Evolutionary conservation across 2,329 filamentous ascomycete species (phyloP).

Genomic region (Dryadomyces sulphureus): DNA sequence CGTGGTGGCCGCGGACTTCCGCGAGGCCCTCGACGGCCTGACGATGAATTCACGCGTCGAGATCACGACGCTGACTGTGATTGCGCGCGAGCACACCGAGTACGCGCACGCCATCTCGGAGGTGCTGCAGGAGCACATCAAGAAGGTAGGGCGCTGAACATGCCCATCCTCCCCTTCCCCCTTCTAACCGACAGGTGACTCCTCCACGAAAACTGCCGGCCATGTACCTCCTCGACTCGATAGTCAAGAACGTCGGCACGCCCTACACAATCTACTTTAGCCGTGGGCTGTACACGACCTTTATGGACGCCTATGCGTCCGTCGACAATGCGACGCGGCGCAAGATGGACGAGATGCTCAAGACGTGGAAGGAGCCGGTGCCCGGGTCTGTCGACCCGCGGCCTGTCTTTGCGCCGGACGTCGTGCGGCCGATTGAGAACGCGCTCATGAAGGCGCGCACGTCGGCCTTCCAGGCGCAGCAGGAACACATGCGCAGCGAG

Average conservation of each 20-base stretch:
- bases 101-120: slow-evolving; percentile 87
- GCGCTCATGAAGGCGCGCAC: slow-evolving; percentile 71
- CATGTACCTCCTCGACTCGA: slow-evolving; percentile 94
- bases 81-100: slow-evolving; percentile 93
- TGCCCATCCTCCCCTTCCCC: slow-evolving; percentile 12
- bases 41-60: slow-evolving; percentile 84
- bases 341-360: slow-evolving; percentile 94
- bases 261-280: slow-evolving; percentile 94
- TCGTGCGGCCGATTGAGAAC: slow-evolving; percentile 84
- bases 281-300: slow-evolving; percentile 80
- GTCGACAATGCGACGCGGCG: slow-evolving; percentile 71
- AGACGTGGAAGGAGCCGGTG: slow-evolving; percentile 95
- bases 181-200: slow-evolving; percentile 47
- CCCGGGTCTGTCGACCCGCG: slow-evolving; percentile 85
- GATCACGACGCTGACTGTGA: slow-evolving; percentile 93
- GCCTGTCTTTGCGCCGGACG: slow-evolving; percentile 78
- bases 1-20: slow-evolving; percentile 91
- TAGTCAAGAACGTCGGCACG: slow-evolving; percentile 96
- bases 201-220: slow-evolving; percentile 84
- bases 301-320: slow-evolving; percentile 90
- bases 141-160: slow-evolving; percentile 91
- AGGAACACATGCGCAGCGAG: slow-evolving; percentile 38
- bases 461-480: slow-evolving; percentile 43
- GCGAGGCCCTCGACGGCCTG: slow-evolving; percentile 81
- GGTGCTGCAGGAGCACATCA: slow-evolving; percentile 83